Evolutionary conservation across 495 filamentous ascomycete genomes (phyloP).

Genomic region (Aspergillus ellipticus): DNA sequence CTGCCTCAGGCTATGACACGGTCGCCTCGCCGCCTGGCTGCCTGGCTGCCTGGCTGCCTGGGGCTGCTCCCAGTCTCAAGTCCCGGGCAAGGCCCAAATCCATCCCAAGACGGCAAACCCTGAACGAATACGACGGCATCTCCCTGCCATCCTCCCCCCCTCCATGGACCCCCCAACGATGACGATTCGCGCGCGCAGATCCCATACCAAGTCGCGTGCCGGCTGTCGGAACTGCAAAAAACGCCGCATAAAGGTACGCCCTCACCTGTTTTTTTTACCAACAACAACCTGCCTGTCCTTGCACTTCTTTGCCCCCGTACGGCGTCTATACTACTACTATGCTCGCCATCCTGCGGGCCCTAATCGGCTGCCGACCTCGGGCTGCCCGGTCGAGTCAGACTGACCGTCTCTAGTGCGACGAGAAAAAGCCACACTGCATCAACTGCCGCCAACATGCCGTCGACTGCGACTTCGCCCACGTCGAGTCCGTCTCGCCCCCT

Average conservation of each 20-base stretch:
- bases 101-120: conserved; percentile 5
- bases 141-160: background rate
- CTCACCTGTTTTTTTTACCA: background rate
- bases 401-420: conserved; percentile 33
- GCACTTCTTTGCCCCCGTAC: background rate
- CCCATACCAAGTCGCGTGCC: conserved; percentile 23
- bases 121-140: conserved; percentile 16
- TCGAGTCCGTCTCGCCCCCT: conserved; percentile 6
- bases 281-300: too few relatives aligned
- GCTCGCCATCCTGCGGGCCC: background rate
- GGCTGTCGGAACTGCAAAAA: conserved; percentile 26
- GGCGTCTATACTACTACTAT: background rate
- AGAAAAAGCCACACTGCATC: conserved; percentile 31
- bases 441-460: conserved; percentile 32
- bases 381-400: background rate
- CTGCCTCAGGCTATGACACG: background rate
- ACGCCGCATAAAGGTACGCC: conserved; percentile 22
- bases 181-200: conserved; percentile 15
- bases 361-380: background rate
- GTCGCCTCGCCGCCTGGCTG: background rate
- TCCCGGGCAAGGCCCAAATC: too few relatives aligned
- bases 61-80: too few relatives aligned
- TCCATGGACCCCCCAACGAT: conserved; percentile 4
- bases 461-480: conserved; percentile 27
- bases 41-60: too few relatives aligned